Base-by-base conservation (phyloP, 208 protist genomes). In the Entamoeba dispar region DNA sequence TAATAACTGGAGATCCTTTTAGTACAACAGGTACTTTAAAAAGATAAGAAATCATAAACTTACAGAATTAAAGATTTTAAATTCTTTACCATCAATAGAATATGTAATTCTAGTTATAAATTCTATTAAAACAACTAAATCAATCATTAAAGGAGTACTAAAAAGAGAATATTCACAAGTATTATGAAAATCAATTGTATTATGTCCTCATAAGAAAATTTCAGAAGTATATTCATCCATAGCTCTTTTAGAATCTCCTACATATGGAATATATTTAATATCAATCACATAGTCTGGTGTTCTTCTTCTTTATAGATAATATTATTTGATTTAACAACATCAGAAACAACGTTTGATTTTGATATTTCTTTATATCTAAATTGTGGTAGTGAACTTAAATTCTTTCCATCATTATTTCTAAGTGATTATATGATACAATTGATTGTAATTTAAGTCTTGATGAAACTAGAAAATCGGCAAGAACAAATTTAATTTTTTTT, bases 391-490 rank as follows among this genome's bases (percentile, higher is more conserved):
- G 92, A 51, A 5, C 92, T 93, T 15, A 99, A 96, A 96, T 99
- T 99, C 95, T 97, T 97, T 91, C 98, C 98, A 95, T 99, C 98
- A 95, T 99, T 99, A 96, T 99, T 99, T 93, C 98, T 49, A 99
- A 96, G 96, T 99, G 98, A 95, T 98, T 98, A 96, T 98, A 98
- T 3, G 95, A 97, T 19, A 96, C 96, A 94, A 98, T 98, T 38
- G 97, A 96, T 17, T 93, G 93, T 31, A 96, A 95, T 95, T 98
- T 98, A 92, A 98, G 96, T 93, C 97, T 98, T 38, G 98, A 97
- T 49, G 93, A 94, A 61, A 99, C 97, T 93, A 99, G 96, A 95
- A 99, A 99, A 95, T 99, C 98, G 49, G 98, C 96, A 86, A 99
- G 94, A 91, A 93, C 92, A 47, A 97, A 98, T 96, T 99, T 99